A percentile compares a stretch with the other conserved stretches of the same genome.
These are phyloP conservation scores for Claviceps sp. DNA, from an alignment of 2,329 filamentous ascomycete genomes.

Conservation along the genomic window DNA sequence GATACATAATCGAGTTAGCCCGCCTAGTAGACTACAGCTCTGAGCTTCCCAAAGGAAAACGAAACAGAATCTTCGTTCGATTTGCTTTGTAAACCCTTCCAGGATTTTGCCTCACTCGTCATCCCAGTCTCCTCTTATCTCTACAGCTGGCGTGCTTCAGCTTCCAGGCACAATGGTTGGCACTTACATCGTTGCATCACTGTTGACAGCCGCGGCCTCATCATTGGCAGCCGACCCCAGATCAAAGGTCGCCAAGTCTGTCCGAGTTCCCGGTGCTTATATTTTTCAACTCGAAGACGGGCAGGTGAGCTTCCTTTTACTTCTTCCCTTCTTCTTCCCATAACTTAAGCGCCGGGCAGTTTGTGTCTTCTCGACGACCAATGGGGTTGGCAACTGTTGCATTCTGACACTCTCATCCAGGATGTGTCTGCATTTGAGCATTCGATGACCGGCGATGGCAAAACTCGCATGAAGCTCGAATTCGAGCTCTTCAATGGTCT, in stretches of 20 bases:
- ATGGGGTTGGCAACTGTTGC: too few relatives aligned
- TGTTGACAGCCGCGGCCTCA: constrained; percentile 7
- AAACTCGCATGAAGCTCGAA: constrained; percentile 33
- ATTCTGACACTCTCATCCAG: background rate
- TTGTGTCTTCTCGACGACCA: background rate
- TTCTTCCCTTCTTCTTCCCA: background rate
- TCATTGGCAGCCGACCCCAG: background rate
- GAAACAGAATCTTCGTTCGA: too few relatives aligned
- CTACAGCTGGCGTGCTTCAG: background rate
- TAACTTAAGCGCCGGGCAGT: background rate
- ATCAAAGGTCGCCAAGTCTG: background rate
- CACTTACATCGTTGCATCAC: constrained; percentile 7
- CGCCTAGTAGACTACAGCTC: background rate
- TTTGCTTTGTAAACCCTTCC: background rate
- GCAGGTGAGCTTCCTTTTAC: constrained; percentile 7
- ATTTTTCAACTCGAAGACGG: constrained; percentile 10
- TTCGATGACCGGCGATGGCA: constrained; percentile 18
- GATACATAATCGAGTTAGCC: background rate
- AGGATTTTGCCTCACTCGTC: background rate
- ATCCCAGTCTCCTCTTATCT: background rate
- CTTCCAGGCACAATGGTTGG: constrained; percentile 7
- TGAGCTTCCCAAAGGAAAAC: too few relatives aligned
- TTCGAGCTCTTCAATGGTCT: constrained; percentile 40
- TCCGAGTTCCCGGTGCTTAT: constrained; percentile 10
- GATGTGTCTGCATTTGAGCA: constrained; percentile 10